Conservation (phyloP, 495 filamentous ascomycete genomes). For the Monascus purpureus region DNA sequence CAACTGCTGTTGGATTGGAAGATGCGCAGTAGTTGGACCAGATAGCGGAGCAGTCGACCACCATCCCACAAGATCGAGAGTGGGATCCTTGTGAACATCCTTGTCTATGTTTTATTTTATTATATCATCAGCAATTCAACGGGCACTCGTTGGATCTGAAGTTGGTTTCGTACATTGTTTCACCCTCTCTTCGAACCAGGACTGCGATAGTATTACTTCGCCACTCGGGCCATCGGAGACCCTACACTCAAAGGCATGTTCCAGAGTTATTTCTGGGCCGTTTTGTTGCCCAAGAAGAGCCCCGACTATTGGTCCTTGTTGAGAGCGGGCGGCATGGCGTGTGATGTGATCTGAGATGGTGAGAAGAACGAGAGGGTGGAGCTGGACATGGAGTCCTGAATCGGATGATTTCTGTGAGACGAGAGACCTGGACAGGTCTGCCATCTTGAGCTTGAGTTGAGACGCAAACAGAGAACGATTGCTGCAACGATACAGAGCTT, state of each 20-base stretch:
- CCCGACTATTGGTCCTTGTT: constrained; percentile 66
- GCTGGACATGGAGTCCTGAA: constrained; percentile 65
- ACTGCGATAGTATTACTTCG: constrained; percentile 41
- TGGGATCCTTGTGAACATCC: constrained; percentile 70
- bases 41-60: constrained; percentile 68
- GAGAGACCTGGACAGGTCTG: constrained; percentile 31
- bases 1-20: constrained; percentile 66
- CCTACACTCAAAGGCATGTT: constrained; percentile 80
- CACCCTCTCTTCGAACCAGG: constrained; percentile 68
- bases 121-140: constrained; percentile 2
- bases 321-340: constrained; percentile 64
- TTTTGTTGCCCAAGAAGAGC: constrained; percentile 81
- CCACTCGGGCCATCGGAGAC: constrained; percentile 28
- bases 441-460: too few relatives aligned
- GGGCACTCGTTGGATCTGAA: background rate
- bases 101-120: constrained; percentile 57
- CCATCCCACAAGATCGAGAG: constrained; percentile 87
- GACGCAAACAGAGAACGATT: too few relatives aligned
- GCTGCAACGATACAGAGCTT: too few relatives aligned
- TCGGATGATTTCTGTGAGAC: constrained; percentile 56
- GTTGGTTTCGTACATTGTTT: constrained; percentile 58
- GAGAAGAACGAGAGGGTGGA: constrained; percentile 90
- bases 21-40: constrained; percentile 50
- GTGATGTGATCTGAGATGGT: constrained; percentile 96
- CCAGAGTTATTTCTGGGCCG: constrained; percentile 79